Base-by-base conservation (phyloP, 495 filamentous ascomycete species). In the Xanthoparmelia taractica region DNA sequence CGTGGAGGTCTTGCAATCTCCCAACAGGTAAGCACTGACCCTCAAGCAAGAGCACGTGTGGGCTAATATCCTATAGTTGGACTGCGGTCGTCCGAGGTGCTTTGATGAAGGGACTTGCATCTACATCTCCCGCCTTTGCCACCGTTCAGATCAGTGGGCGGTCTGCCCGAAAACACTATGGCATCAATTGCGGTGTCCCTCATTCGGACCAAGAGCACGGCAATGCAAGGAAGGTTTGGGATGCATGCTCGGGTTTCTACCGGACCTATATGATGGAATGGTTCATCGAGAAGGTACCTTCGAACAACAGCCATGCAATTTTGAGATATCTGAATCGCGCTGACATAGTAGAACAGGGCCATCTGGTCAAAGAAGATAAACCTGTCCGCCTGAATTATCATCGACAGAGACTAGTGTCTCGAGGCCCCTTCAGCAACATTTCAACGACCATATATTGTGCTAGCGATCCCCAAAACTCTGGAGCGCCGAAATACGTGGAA, bases 71-170 rank as follows among this genome's bases (percentile, higher is more conserved):
- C 54, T 69, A 27, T 31, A 69, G 48, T 60, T 77, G 38, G 76
- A 78, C 76, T 17, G 76, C 77, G 7, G 73, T 80, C 3, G 76
- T 77, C 6, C 63, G 75, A 34, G 78, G 76, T 0, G 77, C 77
- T 5, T 63, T 77, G 2, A 73, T 75, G 67, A 76, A 73, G 48
- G 71, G 73, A 0, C 56, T 77, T 6, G 73, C 67, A 33, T 61
- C 68, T 1, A 63, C 65, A 3, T 64, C 69, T 18, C 60, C 73
- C 7, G 57, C 58, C 0, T 61, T 70, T 0, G 60, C 75, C 0
- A 60, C 66, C 15, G 67, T 76, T 2, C 38, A 47, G 3, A 65
- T 78, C 4, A 65, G 68, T 0, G 75, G 73, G 27, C 66, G 78
- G 5, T 67, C 68, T 15, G 75, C 78, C 12, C 66, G 77, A 27